phyloP scores from a whole-genome alignment of 164 flowering plant species.

The Magnolia sinica region DNA sequence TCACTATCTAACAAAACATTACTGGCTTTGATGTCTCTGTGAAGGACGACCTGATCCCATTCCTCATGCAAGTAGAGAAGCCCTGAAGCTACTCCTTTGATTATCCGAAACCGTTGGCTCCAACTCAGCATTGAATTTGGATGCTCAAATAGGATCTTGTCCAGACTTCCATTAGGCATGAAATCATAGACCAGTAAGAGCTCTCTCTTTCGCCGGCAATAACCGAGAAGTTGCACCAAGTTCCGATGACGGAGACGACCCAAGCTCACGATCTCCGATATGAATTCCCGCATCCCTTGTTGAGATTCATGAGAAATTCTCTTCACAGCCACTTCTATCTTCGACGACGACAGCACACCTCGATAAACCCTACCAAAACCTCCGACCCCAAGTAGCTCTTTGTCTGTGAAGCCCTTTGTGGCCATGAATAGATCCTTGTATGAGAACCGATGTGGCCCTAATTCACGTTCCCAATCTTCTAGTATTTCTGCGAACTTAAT shows the following conservation, averaged over 20 bases:
- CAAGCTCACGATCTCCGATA: slow-evolving; percentile 45
- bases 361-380: slow-evolving; percentile 50
- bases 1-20: slow-evolving; percentile 37
- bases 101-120: slow-evolving; percentile 30
- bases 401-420: slow-evolving; percentile 25
- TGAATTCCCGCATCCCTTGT: slow-evolving; percentile 50
- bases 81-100: slow-evolving; percentile 37
- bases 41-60: slow-evolving; percentile 39
- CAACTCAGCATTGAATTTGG: slow-evolving; percentile 18
- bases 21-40: slow-evolving; percentile 41
- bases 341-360: slow-evolving; percentile 33
- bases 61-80: slow-evolving; percentile 34
- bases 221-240: slow-evolving; percentile 45
- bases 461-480: slow-evolving; percentile 42
- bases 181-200: slow-evolving; percentile 51
- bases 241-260: slow-evolving; percentile 52
- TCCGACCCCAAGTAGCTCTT: slow-evolving; percentile 25
- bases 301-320: slow-evolving; percentile 47
- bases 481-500: slow-evolving; percentile 28
- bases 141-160: slow-evolving; percentile 24
- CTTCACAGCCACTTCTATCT: slow-evolving; percentile 46
- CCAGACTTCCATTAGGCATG: slow-evolving; percentile 59
- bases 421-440: slow-evolving; percentile 28
- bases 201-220: slow-evolving; percentile 42
- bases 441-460: slow-evolving; percentile 20